Evolutionary conservation across 1,139 yeast genomes (phyloP), one percentile per base, ranked within the genome.

Genomic region (Nadsonia starkeyi-henricii): DNA sequence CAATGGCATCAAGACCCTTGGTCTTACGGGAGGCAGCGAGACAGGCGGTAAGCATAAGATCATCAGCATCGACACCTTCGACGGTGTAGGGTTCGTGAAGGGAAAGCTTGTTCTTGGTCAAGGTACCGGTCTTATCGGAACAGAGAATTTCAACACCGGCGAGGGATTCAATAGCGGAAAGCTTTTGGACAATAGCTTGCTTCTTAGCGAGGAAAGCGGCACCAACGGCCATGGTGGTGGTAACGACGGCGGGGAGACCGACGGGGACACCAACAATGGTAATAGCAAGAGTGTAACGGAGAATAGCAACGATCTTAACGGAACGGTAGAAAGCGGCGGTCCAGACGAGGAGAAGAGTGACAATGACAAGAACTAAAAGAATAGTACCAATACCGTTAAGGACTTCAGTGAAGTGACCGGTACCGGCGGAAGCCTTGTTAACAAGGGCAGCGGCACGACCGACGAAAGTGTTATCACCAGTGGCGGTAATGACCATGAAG

Each of bases 171-270:
- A 89, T 89, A 60, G 97, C 97, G 71, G 96, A 85, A 67, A 89
- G 79, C 73, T 89, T 89, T 76, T 89, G 96, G 62, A 89, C 97
- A 78, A 89, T 89, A 63, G 96, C 97, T 76, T 88, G 88, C 74
- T 88, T 88, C 80, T 88, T 88, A 65, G 97, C 97, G 67, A 89
- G 79, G 85, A 88, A 88, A 68, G 96, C 96, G 69, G 97, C 97
- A 80, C 96, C 96, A 71, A 89, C 97, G 72, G 97, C 97, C 94
- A 89, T 86, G 70, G 97, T 89, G 65, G 96, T 89, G 77, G 97
- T 89, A 63, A 89, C 96, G 68, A 89, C 97, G 70, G 96, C 97
- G 71, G 97, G 97, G 69, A 89, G 81, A 84, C 97, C 97, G 64
- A 89, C 98, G 72, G 98, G 98, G 62, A 91, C 98, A 85, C 98